Percentiles rank a stretch among this genome's conserved stretches.
phyloP scores from a whole-genome alignment of 306 rosid species.

The Quillaja saponaria region DNA sequence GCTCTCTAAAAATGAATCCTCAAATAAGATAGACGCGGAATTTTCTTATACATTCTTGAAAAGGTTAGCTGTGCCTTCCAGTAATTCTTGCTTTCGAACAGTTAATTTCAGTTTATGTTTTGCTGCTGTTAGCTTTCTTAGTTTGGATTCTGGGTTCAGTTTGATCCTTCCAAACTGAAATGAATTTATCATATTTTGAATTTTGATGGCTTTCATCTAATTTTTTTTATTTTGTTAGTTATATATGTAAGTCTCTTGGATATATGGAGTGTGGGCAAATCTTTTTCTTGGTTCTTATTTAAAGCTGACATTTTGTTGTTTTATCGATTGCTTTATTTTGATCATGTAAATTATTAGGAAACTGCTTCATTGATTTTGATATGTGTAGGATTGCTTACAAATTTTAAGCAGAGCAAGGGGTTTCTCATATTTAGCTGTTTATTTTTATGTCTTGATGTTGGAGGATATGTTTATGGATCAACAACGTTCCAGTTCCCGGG shows the following conservation, averaged over 20 bases:
- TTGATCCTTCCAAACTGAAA: slow-evolving; percentile 9
- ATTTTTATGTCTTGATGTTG: neutral
- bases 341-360: neutral
- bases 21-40: neutral
- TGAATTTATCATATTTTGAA: neutral
- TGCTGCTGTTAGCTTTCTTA: neutral
- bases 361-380: neutral
- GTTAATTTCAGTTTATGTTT: neutral
- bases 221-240: no score
- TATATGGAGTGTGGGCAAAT: neutral
- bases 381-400: neutral
- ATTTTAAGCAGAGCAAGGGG: neutral
- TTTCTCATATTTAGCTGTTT: slow-evolving; percentile 5
- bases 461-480: neutral
- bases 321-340: neutral
- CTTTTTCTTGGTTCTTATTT: neutral
- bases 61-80: slow-evolving; percentile 6
- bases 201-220: neutral
- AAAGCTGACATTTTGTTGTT: neutral
- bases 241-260: no score
- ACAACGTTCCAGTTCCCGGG: neutral
- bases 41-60: neutral
- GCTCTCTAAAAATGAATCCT: neutral
- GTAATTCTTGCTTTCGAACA: neutral
- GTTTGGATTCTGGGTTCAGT: neutral